Conservation (phyloP, 345 rosid genomes). For the Arabidopsis suecica region DNA sequence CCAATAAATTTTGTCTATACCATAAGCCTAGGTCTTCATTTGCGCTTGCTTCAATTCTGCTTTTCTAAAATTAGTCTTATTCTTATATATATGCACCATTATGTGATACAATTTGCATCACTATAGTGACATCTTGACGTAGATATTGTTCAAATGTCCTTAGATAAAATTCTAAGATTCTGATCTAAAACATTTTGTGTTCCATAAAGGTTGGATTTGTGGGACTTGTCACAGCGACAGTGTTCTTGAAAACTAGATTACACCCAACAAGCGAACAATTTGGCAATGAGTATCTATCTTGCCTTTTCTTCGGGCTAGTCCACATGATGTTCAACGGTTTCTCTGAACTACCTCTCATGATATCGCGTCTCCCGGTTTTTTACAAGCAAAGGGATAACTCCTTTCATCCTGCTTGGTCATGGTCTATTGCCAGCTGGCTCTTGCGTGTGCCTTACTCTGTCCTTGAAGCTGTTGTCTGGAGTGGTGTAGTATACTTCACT, state of each 20-base stretch:
- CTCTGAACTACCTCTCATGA: conserved; percentile 82
- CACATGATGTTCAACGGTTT: conserved; percentile 94
- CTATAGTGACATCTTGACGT: too few species aligned
- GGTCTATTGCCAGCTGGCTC: conserved; percentile 80
- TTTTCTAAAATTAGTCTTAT: too few species aligned
- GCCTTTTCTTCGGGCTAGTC: conserved; percentile 81
- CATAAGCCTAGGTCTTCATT: too few species aligned
- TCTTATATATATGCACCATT: too few species aligned
- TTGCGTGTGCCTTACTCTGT: conserved; percentile 88
- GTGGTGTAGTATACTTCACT: conserved; percentile 73
- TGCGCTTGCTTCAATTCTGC: too few species aligned
- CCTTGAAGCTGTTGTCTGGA: conserved; percentile 88
- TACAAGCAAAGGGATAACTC: conserved; percentile 90
- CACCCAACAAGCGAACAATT: conserved; percentile 77
- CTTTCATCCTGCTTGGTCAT: conserved; percentile 94
- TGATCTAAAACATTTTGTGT: conserved; percentile 28
- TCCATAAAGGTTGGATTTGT: conserved; percentile 74
- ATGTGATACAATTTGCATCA: too few species aligned
- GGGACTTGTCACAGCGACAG: conserved; percentile 81
- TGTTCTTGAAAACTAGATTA: conserved; percentile 72
- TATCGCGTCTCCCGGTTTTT: conserved; percentile 84
- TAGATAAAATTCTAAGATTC: neutral
- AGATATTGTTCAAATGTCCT: too few species aligned
- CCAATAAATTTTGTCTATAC: neutral
- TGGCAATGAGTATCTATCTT: conserved; percentile 75